Evolutionary conservation across 306 rosid genomes (phyloP), one percentile per base, ranked within the genome.

Genomic region (Fagus sylvatica): DNA sequence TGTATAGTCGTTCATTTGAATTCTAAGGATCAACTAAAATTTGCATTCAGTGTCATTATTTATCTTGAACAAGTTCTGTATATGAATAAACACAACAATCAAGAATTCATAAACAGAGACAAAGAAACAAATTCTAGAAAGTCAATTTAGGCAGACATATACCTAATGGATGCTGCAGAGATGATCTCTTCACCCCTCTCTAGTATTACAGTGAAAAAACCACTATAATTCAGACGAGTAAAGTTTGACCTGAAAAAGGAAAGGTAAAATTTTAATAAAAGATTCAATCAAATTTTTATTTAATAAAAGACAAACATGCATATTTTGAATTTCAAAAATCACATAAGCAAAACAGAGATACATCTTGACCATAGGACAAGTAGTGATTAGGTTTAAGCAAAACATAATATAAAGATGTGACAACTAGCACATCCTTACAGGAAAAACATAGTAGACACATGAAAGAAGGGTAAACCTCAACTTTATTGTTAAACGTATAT

Each of bases 161-260:
- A 94, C 97, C 98, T 88, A 66, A 94, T 78, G 76, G 95, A 82
- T 55, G 98, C 98, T 11, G 90, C 95, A 82, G 59, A 72, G 46
- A 90, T 74, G 5, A 94, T 82, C 88, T 94, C 98, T 7, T 94
- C 95, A 81, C 87, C 95, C 87, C 90, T 92, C 84, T 92, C 95
- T 49, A 94, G 91, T 85, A 90, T 84, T 62, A 89, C 91, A 84
- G 98, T 92, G 85, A 90, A 74, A 81, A 94, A 94, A 69, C 98
- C 92, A 79, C 92, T 82, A 60, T 86, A 88, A 66, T 89, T 82
- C 59, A 94, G 91, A 43, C 98, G 90, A 73, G 87, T 92, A 78
- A 94, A 90, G 76, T 94, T 94, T 75, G 98, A 94, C 91, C 98
- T 94, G 87, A 76, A 71, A 82, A 64, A 43, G 72, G 46, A 82